phyloP scores from a whole-genome alignment of 176 grass and related monocot genomes.

The Tuctoria greenei region DNA sequence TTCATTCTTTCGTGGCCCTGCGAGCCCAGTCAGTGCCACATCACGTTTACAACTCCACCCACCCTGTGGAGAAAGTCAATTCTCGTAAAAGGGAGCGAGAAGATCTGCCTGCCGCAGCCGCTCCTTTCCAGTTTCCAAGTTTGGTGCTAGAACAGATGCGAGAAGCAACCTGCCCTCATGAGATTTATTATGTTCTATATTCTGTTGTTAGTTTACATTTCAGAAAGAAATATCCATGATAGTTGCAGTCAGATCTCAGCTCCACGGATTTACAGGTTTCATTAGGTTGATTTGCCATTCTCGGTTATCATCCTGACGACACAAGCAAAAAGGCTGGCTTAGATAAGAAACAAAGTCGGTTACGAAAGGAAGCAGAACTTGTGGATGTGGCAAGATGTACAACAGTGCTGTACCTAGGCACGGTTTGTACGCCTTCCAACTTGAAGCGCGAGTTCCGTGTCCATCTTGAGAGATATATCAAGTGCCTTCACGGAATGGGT shows the following conservation, averaged over 20 bases:
- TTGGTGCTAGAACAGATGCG: slow-evolving; percentile 5
- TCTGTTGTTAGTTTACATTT: neutral
- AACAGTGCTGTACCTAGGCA: slow-evolving; percentile 41
- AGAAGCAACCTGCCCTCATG: neutral
- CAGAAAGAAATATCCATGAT: neutral
- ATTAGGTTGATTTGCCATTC: neutral
- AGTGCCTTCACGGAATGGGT: slow-evolving; percentile 97
- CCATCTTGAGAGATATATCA: slow-evolving; percentile 94
- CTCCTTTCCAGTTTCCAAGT: neutral
- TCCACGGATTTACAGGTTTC: neutral
- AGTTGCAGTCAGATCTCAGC: neutral
- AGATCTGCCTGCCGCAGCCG: neutral
- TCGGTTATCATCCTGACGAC: slow-evolving; percentile 8
- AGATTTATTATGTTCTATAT: slow-evolving; percentile 8
- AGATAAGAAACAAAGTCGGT: slow-evolving; percentile 9
- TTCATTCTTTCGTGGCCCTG: neutral
- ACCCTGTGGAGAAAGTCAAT: neutral
- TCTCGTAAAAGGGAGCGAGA: neutral
- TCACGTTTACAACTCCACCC: slow-evolving; percentile 2
- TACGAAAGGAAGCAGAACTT: neutral
- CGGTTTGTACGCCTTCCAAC: slow-evolving; percentile 93
- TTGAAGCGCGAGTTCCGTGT: slow-evolving; percentile 90
- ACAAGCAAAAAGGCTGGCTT: slow-evolving; percentile 9
- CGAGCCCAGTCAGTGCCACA: neutral
- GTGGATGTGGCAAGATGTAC: neutral